Percentiles rank a stretch among this genome's conserved stretches.
Evolutionary conservation across 1,284 basidiomycete species (phyloP).

Genomic region (Marasmius oreades): DNA sequence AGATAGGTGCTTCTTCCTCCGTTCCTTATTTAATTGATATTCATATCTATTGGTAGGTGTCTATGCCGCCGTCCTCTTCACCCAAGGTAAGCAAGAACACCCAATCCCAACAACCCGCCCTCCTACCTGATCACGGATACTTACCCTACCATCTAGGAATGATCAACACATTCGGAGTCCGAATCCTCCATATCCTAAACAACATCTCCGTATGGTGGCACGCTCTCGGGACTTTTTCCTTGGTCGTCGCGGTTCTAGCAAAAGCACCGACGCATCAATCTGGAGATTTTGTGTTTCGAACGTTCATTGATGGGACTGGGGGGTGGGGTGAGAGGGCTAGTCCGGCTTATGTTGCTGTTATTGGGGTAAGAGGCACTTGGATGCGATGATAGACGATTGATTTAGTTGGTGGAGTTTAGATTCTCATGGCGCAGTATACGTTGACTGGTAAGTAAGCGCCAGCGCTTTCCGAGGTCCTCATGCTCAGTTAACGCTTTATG

Average conservation of each 20-base stretch:
- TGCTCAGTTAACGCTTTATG: not conserved
- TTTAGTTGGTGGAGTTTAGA: conserved; percentile 23
- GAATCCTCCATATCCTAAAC: conserved; percentile 61
- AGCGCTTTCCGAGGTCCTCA: not conserved
- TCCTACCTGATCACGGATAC: conserved; percentile 14
- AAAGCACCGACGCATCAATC: conserved; percentile 69
- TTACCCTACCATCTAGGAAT: conserved; percentile 31
- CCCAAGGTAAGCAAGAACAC: conserved; percentile 40
- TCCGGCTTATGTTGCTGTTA: conserved; percentile 63
- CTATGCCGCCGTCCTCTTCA: conserved; percentile 64
- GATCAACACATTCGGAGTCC: conserved; percentile 73
- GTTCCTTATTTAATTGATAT: not conserved
- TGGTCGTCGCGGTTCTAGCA: conserved; percentile 65
- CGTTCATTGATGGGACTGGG: conserved; percentile 70
- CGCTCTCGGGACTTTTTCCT: conserved; percentile 59
- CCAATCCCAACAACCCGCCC: not conserved
- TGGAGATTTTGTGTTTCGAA: conserved; percentile 63
- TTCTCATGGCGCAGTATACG: conserved; percentile 59
- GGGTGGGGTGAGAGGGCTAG: conserved; percentile 70
- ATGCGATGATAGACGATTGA: not conserved
- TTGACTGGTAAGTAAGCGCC: conserved; percentile 46
- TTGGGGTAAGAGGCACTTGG: conserved; percentile 40
- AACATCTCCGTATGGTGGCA: conserved; percentile 75
- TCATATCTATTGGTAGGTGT: too few relatives aligned
- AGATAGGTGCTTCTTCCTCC: conserved; percentile 43